Conservation (phyloP, 495 filamentous ascomycete species). For the Penicillium pulvis region DNA sequence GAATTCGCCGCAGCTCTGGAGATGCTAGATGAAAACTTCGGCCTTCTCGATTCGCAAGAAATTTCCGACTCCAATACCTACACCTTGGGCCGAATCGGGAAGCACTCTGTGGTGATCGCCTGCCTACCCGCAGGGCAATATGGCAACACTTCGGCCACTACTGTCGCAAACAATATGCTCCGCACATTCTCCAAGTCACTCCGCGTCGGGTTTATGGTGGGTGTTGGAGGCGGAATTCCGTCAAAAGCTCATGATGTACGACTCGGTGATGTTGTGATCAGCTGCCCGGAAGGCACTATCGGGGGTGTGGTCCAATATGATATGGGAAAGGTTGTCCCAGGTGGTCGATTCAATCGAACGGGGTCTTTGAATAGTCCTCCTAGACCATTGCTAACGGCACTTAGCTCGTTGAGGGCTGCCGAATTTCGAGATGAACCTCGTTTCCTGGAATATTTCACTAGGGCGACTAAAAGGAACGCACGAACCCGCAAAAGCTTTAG, state of each 20-base stretch:
- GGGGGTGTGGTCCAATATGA: conserved; percentile 16
- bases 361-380: conserved; percentile 35
- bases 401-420: conserved; percentile 26
- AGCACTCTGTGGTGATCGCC: conserved; percentile 47
- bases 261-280: conserved; percentile 25
- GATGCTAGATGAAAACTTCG: conserved; percentile 50
- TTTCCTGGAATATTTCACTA: conserved; percentile 21
- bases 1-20: conserved; percentile 47
- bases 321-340: conserved; percentile 11
- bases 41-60: conserved; percentile 23
- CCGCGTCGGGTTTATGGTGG: conserved; percentile 18
- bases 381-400: conserved; percentile 25
- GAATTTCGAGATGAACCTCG: conserved; percentile 14
- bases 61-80: conserved; percentile 39
- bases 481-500: conserved; percentile 18
- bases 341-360: conserved; percentile 43
- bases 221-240: conserved; percentile 18
- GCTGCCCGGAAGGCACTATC: conserved; percentile 17
- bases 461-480: conserved; percentile 18
- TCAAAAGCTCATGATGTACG: conserved; percentile 18
- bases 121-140: conserved; percentile 41
- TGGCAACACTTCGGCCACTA: conserved; percentile 41
- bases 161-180: conserved; percentile 41
- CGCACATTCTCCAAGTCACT: conserved; percentile 24
- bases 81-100: conserved; percentile 42